A percentile compares a stretch with the other conserved stretches of the same genome.
Evolutionary conservation across 441 rosid species (phyloP).

Genomic region (Populus tomentosa): DNA sequence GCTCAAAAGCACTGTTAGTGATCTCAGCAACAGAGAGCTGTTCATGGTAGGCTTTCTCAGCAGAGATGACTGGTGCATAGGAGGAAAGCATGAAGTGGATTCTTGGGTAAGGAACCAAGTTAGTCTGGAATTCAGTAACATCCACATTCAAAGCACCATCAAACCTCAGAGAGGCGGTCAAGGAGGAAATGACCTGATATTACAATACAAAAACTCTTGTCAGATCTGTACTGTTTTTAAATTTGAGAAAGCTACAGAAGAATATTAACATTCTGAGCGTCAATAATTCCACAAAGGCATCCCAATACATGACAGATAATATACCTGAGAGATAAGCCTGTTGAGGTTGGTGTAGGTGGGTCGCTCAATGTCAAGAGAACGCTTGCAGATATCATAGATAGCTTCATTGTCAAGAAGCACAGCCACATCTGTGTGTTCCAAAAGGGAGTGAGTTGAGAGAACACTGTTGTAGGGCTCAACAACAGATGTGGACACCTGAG

Average conservation of each 20-base stretch:
- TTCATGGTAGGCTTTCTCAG: conserved; percentile 77
- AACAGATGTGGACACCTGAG: conserved; percentile 46
- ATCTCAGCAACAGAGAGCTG: conserved; percentile 68
- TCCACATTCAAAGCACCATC: conserved; percentile 92
- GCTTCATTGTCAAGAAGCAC: conserved; percentile 89
- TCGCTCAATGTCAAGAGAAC: conserved; percentile 79
- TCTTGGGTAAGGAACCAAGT: conserved; percentile 91
- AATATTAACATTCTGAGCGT: neutral
- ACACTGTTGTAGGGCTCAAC: conserved; percentile 52
- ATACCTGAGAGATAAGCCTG: conserved; percentile 86
- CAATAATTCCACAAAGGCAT: neutral
- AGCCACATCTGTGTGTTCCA: conserved; percentile 57
- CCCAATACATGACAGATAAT: neutral
- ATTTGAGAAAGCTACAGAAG: neutral
- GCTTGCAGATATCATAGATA: conserved; percentile 84
- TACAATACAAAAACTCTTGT: neutral
- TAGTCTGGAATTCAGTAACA: conserved; percentile 89
- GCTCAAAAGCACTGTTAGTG: conserved; percentile 77
- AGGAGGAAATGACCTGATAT: conserved; percentile 69
- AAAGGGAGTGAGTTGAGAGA: conserved; percentile 47
- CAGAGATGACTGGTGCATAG: conserved; percentile 83
- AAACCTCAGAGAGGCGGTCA: conserved; percentile 82
- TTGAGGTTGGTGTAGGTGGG: conserved; percentile 86
- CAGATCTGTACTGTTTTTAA: neutral
- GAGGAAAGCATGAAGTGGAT: conserved; percentile 97